These are phyloP conservation scores for Debaryomyces psychrophilus DNA, from an alignment of 1,139 yeast genomes.

Conservation along the genomic window DNA sequence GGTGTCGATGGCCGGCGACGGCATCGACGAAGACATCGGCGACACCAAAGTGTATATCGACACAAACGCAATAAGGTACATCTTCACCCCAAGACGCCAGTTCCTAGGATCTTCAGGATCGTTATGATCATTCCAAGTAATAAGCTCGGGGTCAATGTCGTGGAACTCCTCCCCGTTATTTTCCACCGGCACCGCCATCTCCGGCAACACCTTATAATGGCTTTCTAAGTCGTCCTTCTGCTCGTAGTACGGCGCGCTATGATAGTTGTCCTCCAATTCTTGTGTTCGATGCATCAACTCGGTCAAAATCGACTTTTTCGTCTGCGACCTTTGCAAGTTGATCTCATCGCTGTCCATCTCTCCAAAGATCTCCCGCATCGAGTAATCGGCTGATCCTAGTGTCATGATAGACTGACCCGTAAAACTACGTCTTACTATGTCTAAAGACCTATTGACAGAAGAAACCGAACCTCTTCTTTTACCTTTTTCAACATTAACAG, in stretches of 20 bases:
- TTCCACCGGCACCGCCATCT: conserved; percentile 8
- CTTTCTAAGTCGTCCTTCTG: conserved; percentile 1
- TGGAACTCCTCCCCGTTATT: conserved; percentile 42
- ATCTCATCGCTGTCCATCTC: conserved; percentile 35
- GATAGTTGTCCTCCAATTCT: conserved; percentile 13
- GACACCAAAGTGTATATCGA: conserved; percentile 48
- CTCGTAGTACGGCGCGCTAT: neutral
- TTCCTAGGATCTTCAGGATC: conserved; percentile 48
- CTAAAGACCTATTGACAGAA: conserved; percentile 21
- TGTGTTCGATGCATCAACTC: conserved; percentile 33
- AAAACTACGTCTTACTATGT: conserved; percentile 16
- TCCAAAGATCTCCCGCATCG: conserved; percentile 41
- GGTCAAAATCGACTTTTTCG: conserved; percentile 42
- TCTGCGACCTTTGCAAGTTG: conserved; percentile 36
- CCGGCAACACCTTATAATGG: conserved; percentile 7
- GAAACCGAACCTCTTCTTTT: conserved; percentile 18
- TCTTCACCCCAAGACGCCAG: conserved; percentile 36
- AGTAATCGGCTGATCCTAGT: conserved; percentile 17
- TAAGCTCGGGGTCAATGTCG: conserved; percentile 45
- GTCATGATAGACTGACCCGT: conserved; percentile 14
- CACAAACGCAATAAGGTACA: conserved; percentile 35
- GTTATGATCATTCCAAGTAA: conserved; percentile 42
- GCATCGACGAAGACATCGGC: conserved; percentile 51
- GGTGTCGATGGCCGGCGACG: conserved; percentile 46
- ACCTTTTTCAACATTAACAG: conserved; percentile 6